Conservation (phyloP, 768 basidiomycete genomes). For the Amanita rubescens region DNA sequence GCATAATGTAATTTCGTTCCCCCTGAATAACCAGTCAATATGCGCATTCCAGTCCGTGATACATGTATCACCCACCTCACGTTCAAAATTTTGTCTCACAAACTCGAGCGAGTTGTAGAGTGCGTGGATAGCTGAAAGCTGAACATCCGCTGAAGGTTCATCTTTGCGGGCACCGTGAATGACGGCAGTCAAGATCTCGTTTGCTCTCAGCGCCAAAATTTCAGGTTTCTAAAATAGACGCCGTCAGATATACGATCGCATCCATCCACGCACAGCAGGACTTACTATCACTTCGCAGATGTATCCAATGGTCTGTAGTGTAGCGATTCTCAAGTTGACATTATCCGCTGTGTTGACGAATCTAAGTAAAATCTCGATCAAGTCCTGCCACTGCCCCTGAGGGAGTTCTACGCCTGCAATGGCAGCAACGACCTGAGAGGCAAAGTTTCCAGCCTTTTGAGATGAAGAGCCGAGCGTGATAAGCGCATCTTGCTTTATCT, state of each 20-base stretch:
- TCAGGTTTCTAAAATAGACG: conserved; percentile 76
- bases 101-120: conserved; percentile 95
- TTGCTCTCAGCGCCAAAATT: conserved; percentile 79
- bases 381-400: conserved; percentile 78
- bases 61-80: conserved; percentile 59
- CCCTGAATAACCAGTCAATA: conserved; percentile 44
- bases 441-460: conserved; percentile 73
- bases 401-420: conserved; percentile 93
- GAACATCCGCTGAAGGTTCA: conserved; percentile 85
- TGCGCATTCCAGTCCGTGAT: background rate
- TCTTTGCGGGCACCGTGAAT: conserved; percentile 98
- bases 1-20: conserved; percentile 99
- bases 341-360: conserved; percentile 76
- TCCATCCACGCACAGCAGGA: conserved; percentile 15
- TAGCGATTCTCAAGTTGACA: conserved; percentile 73
- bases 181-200: conserved; percentile 97
- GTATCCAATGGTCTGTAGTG: conserved; percentile 92
- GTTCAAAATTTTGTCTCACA: conserved; percentile 95
- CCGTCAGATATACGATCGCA: conserved; percentile 13
- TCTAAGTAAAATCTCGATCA: conserved; percentile 82
- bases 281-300: conserved; percentile 95
- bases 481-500: conserved; percentile 86
- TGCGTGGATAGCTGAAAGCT: conserved; percentile 87
- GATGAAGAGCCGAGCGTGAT: conserved; percentile 69
- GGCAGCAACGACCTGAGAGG: conserved; percentile 90